Conservation (phyloP, 345 rosid genomes). For the Brassica cretica region DNA sequence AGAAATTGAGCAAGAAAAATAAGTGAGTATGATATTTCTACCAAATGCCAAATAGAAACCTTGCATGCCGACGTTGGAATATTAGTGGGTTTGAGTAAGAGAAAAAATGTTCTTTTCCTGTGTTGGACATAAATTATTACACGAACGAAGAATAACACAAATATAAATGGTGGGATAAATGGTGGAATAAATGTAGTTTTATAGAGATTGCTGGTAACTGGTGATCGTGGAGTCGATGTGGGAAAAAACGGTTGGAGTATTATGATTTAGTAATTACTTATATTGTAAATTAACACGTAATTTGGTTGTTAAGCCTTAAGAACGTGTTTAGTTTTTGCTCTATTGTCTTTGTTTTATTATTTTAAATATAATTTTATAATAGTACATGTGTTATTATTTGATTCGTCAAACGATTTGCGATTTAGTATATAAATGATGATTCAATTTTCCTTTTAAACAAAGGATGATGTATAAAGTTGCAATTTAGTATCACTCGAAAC, state of each 20-base stretch:
- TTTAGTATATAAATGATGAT: too few species aligned
- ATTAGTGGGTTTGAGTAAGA: background rate
- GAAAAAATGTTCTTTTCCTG: background rate
- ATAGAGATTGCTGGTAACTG: background rate
- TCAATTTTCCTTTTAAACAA: too few species aligned
- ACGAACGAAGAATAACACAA: background rate
- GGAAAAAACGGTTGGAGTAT: background rate
- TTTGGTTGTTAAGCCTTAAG: background rate
- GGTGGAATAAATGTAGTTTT: background rate
- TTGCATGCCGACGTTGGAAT: background rate
- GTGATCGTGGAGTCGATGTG: background rate
- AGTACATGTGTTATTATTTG: too few species aligned
- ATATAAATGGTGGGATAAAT: background rate
- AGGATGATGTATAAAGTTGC: background rate
- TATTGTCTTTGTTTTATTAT: too few species aligned
- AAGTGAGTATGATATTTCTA: background rate
- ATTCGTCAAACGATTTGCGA: too few species aligned
- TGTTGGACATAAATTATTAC: background rate
- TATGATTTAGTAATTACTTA: background rate
- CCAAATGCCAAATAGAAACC: background rate
- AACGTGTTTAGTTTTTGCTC: background rate
- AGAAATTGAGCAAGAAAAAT: background rate
- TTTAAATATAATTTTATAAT: too few species aligned
- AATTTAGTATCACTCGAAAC: slow-evolving; percentile 6
- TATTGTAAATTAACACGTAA: background rate